Percentiles rank a stretch among this genome's conserved stretches.
These are phyloP conservation scores for Blastobotrys proliferans DNA, from an alignment of 1,139 yeast species.

Conservation along the genomic window DNA sequence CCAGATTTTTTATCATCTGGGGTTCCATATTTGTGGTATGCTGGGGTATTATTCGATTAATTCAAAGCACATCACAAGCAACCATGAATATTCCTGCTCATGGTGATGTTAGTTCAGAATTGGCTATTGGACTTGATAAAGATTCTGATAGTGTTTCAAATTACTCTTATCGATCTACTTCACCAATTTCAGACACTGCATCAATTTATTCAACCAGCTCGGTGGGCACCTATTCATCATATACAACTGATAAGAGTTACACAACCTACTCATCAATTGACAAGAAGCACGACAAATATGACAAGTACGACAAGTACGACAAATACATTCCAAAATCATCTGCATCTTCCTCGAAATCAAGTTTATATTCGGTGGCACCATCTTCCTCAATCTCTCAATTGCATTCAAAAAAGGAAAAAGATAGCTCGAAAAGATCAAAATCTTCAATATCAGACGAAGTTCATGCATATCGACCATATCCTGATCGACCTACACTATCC, in stretches of 20 bases:
- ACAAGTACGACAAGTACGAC: not conserved
- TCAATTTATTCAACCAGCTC: conserved; percentile 4
- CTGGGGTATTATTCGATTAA: conserved; percentile 20
- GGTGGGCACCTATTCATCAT: not conserved
- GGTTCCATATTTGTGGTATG: conserved; percentile 25
- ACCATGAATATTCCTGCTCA: conserved; percentile 9
- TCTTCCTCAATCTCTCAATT: conserved; percentile 1
- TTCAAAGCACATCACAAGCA: conserved; percentile 17
- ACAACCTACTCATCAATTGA: not conserved
- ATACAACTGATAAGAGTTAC: not conserved
- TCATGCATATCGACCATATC: conserved; percentile 17
- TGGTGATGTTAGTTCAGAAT: not conserved
- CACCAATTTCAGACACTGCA: conserved; percentile 8
- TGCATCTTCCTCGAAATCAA: not conserved
- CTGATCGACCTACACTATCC: conserved; percentile 12
- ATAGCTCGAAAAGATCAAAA: not conserved
- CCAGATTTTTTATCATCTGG: conserved; percentile 25
- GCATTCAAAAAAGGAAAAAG: not conserved
- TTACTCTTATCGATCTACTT: conserved; percentile 1
- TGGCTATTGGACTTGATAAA: not conserved
- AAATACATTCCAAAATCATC: conserved; percentile 8
- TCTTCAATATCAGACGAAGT: conserved; percentile 4
- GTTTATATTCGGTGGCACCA: not conserved
- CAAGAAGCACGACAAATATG: not conserved
- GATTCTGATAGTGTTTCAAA: not conserved